These are phyloP conservation scores for Xylaria digitata DNA, from an alignment of 2,329 filamentous ascomycete species.

Conservation along the genomic window DNA sequence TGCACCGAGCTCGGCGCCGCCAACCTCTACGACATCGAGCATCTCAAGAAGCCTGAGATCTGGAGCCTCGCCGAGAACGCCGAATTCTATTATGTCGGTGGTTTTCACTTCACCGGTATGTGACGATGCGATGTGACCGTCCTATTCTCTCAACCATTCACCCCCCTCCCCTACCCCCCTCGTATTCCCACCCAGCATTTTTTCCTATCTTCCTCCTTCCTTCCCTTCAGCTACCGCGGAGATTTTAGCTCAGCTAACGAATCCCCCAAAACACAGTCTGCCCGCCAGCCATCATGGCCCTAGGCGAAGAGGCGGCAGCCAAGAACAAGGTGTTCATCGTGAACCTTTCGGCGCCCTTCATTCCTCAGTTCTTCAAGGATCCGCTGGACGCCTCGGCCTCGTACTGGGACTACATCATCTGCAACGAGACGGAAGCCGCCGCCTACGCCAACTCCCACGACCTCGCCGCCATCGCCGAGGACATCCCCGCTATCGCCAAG, in stretches of 20 bases:
- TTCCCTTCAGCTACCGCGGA: background rate
- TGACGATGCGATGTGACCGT: constrained; percentile 42
- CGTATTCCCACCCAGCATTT: background rate
- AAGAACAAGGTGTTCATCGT: constrained; percentile 94
- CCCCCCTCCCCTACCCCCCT: background rate
- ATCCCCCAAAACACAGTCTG: constrained; percentile 68
- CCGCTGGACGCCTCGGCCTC: constrained; percentile 84
- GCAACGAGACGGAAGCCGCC: constrained; percentile 94
- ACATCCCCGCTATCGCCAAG: constrained; percentile 87
- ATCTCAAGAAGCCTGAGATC: constrained; percentile 89
- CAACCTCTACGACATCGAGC: constrained; percentile 95
- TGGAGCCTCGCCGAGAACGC: constrained; percentile 93
- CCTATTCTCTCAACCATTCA: constrained; percentile 43
- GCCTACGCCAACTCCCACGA: constrained; percentile 81
- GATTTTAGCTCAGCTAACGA: constrained; percentile 13
- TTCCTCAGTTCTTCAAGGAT: constrained; percentile 97
- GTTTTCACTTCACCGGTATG: constrained; percentile 87
- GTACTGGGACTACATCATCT: constrained; percentile 96
- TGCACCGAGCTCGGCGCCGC: constrained; percentile 95
- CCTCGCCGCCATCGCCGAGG: constrained; percentile 56
- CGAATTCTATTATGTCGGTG: constrained; percentile 90
- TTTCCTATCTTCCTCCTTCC: background rate
- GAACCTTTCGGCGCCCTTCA: constrained; percentile 95
- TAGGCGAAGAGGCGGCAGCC: constrained; percentile 88
- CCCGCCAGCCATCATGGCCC: constrained; percentile 87